Conservation (phyloP, 2,329 filamentous ascomycete species). For the Colletotrichum abscissum region DNA sequence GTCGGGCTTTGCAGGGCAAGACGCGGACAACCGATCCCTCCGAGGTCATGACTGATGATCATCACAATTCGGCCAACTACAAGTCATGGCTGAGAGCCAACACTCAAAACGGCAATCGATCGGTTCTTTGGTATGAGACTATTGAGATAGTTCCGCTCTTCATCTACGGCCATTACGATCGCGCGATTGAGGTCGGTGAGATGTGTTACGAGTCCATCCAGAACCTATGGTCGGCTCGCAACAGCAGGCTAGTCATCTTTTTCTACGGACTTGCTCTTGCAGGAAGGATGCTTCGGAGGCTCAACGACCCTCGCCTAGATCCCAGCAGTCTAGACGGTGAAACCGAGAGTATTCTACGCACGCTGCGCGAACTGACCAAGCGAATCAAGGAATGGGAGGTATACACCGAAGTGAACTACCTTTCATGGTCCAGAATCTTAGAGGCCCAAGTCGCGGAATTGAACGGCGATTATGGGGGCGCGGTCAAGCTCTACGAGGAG, state of each 20-base stretch:
- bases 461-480: constrained; percentile 63
- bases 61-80: constrained; percentile 69
- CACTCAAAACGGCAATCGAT: constrained; percentile 70
- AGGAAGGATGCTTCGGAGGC: constrained; percentile 60
- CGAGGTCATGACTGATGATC: constrained; percentile 74
- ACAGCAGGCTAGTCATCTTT: constrained; percentile 67
- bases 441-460: constrained; percentile 77
- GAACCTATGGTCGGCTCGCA: constrained; percentile 69
- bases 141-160: constrained; percentile 73
- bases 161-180: constrained; percentile 71
- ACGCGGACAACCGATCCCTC: constrained; percentile 64
- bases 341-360: constrained; percentile 59
- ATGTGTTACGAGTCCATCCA: constrained; percentile 58
- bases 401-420: constrained; percentile 77
- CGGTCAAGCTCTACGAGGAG: constrained; percentile 75
- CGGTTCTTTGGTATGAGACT: constrained; percentile 75
- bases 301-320: constrained; percentile 58
- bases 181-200: constrained; percentile 67
- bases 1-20: constrained; percentile 80
- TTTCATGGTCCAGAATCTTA: constrained; percentile 75
- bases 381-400: constrained; percentile 73
- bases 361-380: constrained; percentile 66
- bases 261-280: constrained; percentile 70
- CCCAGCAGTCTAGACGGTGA: constrained; percentile 56
- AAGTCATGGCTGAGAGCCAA: constrained; percentile 67